Evolutionary conservation across 1,139 yeast genomes (phyloP), one percentile per base, ranked within the genome.

Genomic region (Candida buenavistaensis): DNA sequence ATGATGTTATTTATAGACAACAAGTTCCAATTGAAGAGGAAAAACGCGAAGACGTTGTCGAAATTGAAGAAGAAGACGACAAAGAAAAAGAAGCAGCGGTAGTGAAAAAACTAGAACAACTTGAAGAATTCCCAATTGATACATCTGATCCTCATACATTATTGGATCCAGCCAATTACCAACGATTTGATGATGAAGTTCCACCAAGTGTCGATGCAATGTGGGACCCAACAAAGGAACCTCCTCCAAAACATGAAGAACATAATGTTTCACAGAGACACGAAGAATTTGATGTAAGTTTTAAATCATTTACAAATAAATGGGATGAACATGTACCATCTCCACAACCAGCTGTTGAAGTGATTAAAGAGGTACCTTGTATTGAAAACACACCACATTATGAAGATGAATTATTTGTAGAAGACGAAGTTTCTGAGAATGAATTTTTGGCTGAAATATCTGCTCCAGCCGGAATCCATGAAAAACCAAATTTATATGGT

Each of bases 141-240:
- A 38, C 33, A 8, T 45, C 45, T n/a, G 47, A 47, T 13, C 57
- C 63, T 9, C 52, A 57, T 27, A 56, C 43, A 2, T 44, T 45
- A 24, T 33, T 45, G 9, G 44, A 64, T 37, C 69, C 69, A 1
- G 47, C 45, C 11, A 56, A 54, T 35, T 64, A 64, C 43, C 53
- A 50, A 32, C 51, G 51, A 7, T 47, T 55, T 36, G 50, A 55
- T 17, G 46, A 39, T 35, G 34, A 41, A 16, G 37, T 39, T 32
- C 46, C 39, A 22, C 52, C 48, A n/a, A 48, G 58, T 8, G 45
- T 45, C 12, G 70, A 61, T 30, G 47, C 64, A 5, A 45, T 52
- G 33, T 70, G 75, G 75, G 68, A 70, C 35, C 65, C 75, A 2
- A 47, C 71, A 0, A 47, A 33, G 12, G 62, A 56, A 36, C 54